Percentiles rank a stretch among this genome's conserved stretches.
Evolutionary conservation across 306 rosid genomes (phyloP).

Genomic region (Prunus mongolica): DNA sequence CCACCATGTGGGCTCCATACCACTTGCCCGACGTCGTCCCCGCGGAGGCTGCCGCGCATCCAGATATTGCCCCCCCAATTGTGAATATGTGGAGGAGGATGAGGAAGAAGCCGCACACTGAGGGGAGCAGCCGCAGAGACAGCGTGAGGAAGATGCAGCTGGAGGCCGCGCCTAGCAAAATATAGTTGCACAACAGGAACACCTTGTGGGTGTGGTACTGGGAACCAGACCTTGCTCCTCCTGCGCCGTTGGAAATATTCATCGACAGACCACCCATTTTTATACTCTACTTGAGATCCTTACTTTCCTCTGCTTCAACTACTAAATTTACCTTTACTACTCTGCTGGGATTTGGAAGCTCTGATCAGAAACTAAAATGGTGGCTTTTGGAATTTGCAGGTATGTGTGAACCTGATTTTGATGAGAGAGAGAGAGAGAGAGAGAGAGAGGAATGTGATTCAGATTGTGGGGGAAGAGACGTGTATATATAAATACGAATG

Average conservation of each 20-base stretch:
- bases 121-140: slow-evolving; percentile 78
- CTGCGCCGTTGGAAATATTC: neutral
- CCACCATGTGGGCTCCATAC: slow-evolving; percentile 85
- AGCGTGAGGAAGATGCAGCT: slow-evolving; percentile 94
- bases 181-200: slow-evolving; percentile 84
- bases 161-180: slow-evolving; percentile 83
- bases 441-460: neutral
- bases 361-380: neutral
- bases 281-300: too few relatives aligned
- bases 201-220: slow-evolving; percentile 69
- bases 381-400: neutral
- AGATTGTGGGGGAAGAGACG: neutral
- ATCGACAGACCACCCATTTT: neutral
- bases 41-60: slow-evolving; percentile 56
- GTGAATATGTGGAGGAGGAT: slow-evolving; percentile 81
- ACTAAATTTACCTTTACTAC: too few relatives aligned
- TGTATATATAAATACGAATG: neutral
- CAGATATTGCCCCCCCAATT: slow-evolving; percentile 66
- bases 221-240: slow-evolving; percentile 13
- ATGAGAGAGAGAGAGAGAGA: neutral
- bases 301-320: too few relatives aligned
- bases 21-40: slow-evolving; percentile 40
- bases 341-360: neutral
- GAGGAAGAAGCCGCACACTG: slow-evolving; percentile 70
- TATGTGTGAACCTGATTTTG: neutral